Evolutionary conservation across 2,329 filamentous ascomycete species (phyloP).

Genomic region (Penicillium sp.): DNA sequence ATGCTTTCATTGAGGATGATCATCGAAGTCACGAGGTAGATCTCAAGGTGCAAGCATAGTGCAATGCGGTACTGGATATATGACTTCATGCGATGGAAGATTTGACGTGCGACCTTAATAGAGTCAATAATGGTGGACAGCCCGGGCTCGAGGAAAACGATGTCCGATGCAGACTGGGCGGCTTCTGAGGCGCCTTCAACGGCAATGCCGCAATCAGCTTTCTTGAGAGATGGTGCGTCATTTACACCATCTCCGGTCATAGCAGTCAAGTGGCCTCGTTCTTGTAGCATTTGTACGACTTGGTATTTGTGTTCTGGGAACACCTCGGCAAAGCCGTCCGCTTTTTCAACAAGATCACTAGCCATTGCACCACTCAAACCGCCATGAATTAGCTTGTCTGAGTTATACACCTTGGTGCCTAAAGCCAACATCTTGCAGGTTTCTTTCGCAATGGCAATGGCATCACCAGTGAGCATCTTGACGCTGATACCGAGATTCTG

Average conservation of each 20-base stretch:
- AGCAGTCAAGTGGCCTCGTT: slow-evolving; percentile 68
- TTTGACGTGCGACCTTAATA: slow-evolving; percentile 71
- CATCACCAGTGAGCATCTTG: slow-evolving; percentile 79
- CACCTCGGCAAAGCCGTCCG: slow-evolving; percentile 71
- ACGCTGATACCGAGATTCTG: slow-evolving; percentile 73
- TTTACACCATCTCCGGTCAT: slow-evolving; percentile 77
- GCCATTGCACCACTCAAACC: slow-evolving; percentile 70
- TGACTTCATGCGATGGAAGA: slow-evolving; percentile 75
- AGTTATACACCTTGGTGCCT: slow-evolving; percentile 78
- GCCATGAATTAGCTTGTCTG: slow-evolving; percentile 72
- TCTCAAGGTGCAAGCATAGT: slow-evolving; percentile 69
- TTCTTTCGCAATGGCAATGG: slow-evolving; percentile 76
- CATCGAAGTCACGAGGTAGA: slow-evolving; percentile 75
- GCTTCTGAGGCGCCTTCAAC: slow-evolving; percentile 71
- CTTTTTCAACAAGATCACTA: slow-evolving; percentile 72
- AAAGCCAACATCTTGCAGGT: slow-evolving; percentile 78
- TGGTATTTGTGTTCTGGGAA: slow-evolving; percentile 75
- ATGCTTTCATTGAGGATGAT: slow-evolving; percentile 78
- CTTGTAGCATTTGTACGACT: slow-evolving; percentile 72
- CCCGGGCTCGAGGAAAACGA: slow-evolving; percentile 71
- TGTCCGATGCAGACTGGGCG: slow-evolving; percentile 69
- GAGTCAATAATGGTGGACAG: slow-evolving; percentile 69
- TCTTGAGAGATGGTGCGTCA: slow-evolving; percentile 70
- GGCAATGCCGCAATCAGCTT: slow-evolving; percentile 71
- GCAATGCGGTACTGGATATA: slow-evolving; percentile 77